A percentile compares a stretch with the other conserved stretches of the same genome.
Evolutionary conservation across 805 yeast species (phyloP).

Genomic region (Myxozyma udenii): DNA sequence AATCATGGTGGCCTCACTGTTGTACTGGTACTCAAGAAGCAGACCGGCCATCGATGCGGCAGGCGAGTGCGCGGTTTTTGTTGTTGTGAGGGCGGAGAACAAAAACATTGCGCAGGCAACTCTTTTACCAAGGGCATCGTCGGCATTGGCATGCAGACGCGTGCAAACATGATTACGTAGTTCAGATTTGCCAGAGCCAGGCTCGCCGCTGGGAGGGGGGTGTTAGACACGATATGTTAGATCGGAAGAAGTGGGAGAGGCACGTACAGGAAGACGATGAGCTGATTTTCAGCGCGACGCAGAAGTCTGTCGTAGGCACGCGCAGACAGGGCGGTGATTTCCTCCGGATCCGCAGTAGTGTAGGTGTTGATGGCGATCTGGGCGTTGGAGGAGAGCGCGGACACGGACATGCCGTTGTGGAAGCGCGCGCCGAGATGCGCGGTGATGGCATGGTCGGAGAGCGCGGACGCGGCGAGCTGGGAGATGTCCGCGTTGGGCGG

Average conservation of each 20-base stretch:
- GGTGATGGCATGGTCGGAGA: constrained; percentile 43
- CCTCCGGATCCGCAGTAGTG: constrained; percentile 38
- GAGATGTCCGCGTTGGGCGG: constrained; percentile 38
- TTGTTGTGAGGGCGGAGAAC: constrained; percentile 42
- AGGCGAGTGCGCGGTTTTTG: constrained; percentile 39
- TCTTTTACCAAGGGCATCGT: constrained; percentile 7
- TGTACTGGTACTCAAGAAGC: constrained; percentile 53
- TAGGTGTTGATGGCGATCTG: constrained; percentile 43
- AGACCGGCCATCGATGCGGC: constrained; percentile 54
- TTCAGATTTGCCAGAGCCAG: constrained; percentile 43
- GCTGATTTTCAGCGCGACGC: constrained; percentile 41
- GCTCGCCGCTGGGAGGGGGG: constrained; percentile 36
- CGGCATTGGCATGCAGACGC: constrained; percentile 30
- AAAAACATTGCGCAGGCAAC: constrained; percentile 36
- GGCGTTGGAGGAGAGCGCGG: constrained; percentile 40
- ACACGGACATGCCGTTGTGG: constrained; percentile 44
- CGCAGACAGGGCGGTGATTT: constrained; percentile 41
- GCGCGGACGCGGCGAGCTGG: constrained; percentile 38
- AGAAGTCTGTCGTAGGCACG: constrained; percentile 40
- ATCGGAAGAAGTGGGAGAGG: neutral
- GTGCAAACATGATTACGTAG: constrained; percentile 37
- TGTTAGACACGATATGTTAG: neutral
- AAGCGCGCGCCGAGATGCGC: constrained; percentile 45
- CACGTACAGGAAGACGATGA: constrained; percentile 37
- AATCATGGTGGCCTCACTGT: constrained; percentile 44